These are phyloP conservation scores for Bipolaris sorokiniana DNA, from an alignment of 2,329 filamentous ascomycete species.

Conservation along the genomic window DNA sequence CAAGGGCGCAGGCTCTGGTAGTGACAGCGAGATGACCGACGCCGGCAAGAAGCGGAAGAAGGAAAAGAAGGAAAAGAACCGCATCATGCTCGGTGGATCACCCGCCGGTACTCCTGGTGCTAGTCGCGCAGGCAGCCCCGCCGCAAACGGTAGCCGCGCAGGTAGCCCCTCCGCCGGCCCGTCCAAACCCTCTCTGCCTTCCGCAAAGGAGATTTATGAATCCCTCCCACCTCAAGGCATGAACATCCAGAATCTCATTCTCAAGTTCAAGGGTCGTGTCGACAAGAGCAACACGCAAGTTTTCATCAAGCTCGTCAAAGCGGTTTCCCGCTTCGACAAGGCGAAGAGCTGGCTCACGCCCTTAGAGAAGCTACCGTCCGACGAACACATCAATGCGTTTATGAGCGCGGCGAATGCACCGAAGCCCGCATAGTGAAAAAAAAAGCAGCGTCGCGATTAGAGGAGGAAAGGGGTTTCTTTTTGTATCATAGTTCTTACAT, in stretches of 20 bases:
- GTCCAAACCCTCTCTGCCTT: slow-evolving; percentile 44
- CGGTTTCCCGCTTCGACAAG: slow-evolving; percentile 42
- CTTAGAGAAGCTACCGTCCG: slow-evolving; percentile 38
- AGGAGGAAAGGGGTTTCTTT: neutral
- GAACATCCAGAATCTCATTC: slow-evolving; percentile 50
- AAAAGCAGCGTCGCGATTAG: neutral
- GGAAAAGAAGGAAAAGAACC: slow-evolving; percentile 63
- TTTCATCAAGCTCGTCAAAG: slow-evolving; percentile 55
- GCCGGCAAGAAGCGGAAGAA: slow-evolving; percentile 67
- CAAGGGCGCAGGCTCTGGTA: slow-evolving; percentile 64
- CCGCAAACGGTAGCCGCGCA: slow-evolving; percentile 40
- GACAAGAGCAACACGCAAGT: slow-evolving; percentile 43
- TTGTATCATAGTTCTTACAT: neutral
- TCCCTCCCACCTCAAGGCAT: slow-evolving; percentile 55
- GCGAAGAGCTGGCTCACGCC: slow-evolving; percentile 39
- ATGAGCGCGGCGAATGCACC: slow-evolving; percentile 23
- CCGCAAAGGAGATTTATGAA: slow-evolving; percentile 53
- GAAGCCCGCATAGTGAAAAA: slow-evolving; percentile 12
- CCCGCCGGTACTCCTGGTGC: slow-evolving; percentile 66
- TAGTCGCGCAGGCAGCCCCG: slow-evolving; percentile 60
- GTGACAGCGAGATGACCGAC: slow-evolving; percentile 74
- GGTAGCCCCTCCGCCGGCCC: slow-evolving; percentile 34
- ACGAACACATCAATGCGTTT: slow-evolving; percentile 34
- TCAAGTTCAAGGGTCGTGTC: slow-evolving; percentile 51
- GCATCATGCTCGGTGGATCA: slow-evolving; percentile 60